These are phyloP conservation scores for Physcomitrium patens DNA, from an alignment of 225 moss, liverwort and hornwort species.

Conservation along the genomic window DNA sequence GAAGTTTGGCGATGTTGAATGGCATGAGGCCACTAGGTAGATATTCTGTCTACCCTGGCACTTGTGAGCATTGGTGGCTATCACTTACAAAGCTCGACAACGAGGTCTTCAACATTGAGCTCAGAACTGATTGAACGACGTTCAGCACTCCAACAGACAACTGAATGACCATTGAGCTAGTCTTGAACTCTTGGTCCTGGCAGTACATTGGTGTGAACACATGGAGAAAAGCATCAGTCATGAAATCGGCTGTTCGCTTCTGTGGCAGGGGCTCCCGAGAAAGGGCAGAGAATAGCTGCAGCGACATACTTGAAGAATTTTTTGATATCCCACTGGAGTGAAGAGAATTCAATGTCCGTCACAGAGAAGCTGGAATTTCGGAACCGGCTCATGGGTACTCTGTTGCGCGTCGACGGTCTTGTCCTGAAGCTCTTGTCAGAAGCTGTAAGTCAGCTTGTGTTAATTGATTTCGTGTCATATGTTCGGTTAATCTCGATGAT, in stretches of 20 bases:
- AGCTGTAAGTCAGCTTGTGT: slow-evolving; percentile 59
- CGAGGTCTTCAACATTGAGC: slow-evolving; percentile 2
- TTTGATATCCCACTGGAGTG: slow-evolving; percentile 76
- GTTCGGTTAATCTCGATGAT: neutral
- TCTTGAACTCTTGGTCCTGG: slow-evolving; percentile 10
- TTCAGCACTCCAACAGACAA: neutral
- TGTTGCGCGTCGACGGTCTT: slow-evolving; percentile 78
- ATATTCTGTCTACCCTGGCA: neutral
- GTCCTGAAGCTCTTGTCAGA: slow-evolving; percentile 90
- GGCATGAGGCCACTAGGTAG: neutral
- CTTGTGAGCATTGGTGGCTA: neutral
- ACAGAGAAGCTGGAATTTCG: slow-evolving; percentile 84
- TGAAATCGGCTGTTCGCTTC: slow-evolving; percentile 1
- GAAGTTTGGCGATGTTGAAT: neutral
- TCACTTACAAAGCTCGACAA: neutral
- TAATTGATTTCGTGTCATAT: neutral
- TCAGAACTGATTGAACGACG: neutral
- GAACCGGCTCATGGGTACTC: slow-evolving; percentile 80
- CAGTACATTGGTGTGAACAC: neutral
- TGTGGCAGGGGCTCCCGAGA: slow-evolving; percentile 67
- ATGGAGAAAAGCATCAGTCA: neutral
- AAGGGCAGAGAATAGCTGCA: slow-evolving; percentile 85
- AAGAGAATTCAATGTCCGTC: slow-evolving; percentile 58
- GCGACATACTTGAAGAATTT: slow-evolving; percentile 91
- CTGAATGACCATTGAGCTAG: neutral